phyloP scores from a whole-genome alignment of 2,329 filamentous ascomycete species.

The Pseudogymnoascus sp. region DNA sequence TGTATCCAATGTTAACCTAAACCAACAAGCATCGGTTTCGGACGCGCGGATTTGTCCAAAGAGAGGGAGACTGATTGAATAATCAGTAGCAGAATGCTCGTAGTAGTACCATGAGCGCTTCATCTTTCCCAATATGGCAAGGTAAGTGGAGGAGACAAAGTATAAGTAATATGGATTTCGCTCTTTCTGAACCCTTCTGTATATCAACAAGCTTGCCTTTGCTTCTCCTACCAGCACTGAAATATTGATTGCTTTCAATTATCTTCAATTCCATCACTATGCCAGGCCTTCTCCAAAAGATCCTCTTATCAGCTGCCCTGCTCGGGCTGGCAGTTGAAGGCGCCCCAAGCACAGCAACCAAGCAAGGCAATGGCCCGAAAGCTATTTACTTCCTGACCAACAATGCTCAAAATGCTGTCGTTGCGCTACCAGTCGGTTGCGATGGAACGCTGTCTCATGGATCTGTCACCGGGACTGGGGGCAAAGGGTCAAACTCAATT shows the following conservation, averaged over 20 bases:
- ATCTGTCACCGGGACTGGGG: conserved; percentile 37
- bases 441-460: conserved; percentile 40
- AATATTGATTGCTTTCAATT: not conserved
- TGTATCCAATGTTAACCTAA: not conserved
- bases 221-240: not conserved
- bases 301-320: not conserved
- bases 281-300: not conserved
- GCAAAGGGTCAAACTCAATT: conserved; percentile 36
- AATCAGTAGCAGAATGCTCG: not conserved
- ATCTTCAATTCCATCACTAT: not conserved
- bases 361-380: conserved; percentile 19
- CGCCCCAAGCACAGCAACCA: not conserved
- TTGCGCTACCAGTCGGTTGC: conserved; percentile 38
- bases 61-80: not conserved
- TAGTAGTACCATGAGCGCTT: not conserved
- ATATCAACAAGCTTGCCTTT: not conserved
- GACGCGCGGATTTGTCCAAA: not conserved
- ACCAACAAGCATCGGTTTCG: not conserved
- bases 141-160: not conserved
- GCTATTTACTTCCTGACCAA: conserved; percentile 51
- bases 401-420: conserved; percentile 37
- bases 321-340: not conserved
- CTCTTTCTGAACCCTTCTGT: not conserved
- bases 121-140: not conserved
- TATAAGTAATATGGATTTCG: not conserved